Evolutionary conservation across 257 asterid genomes (phyloP), one percentile per base, ranked within the genome.

Genomic region (Rubia yunnanensis): DNA sequence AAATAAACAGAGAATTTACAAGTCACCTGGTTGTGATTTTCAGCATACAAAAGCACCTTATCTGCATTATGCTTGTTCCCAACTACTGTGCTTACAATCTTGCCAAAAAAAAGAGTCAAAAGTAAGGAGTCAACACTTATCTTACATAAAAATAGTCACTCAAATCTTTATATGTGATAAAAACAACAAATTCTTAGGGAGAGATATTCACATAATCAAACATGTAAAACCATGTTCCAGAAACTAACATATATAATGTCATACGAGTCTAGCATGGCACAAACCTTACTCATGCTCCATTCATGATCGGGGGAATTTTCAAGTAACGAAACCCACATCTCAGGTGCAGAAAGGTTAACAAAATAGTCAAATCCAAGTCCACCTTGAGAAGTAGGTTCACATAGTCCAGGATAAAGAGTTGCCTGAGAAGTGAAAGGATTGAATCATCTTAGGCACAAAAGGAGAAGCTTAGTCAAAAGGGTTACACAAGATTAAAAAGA

Each of bases 251-350:
- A 2, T 63, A 4, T 30, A 15, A 48, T 32, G 34, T 13, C 46
- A 44, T 18, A 5, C 17, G n/a, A 44, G 28, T 15, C 57, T 15
- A 64, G 30, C 32, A 65, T 41, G 64, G 58, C 55, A 75, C 86
- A 66, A n/a, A 92, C 98, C 99, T 92, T 82, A 81, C 81, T 86
- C 97, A 92, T 89, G 85, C 85, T 86, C 99, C 99, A 92, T 73
- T 87, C 85, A 66, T 76, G 82, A 28, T 89, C 96, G n/a, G 94
- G 96, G 69, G 81, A 75, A 61, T 86, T 83, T 79, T 83, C 84
- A 58, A 92, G 83, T 68, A 80, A 82, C 27, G 94, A 79, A 68
- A 83, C 75, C 97, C 95, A 92, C 92, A 84, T 75, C 72, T 89
- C 99, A 49, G 97, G 75, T 65, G 96, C 97, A 69, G 99, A 92